Percentiles rank a stretch among this genome's conserved stretches.
Evolutionary conservation across 2,329 filamentous ascomycete species (phyloP).

Genomic region (Talaromyces sp.): DNA sequence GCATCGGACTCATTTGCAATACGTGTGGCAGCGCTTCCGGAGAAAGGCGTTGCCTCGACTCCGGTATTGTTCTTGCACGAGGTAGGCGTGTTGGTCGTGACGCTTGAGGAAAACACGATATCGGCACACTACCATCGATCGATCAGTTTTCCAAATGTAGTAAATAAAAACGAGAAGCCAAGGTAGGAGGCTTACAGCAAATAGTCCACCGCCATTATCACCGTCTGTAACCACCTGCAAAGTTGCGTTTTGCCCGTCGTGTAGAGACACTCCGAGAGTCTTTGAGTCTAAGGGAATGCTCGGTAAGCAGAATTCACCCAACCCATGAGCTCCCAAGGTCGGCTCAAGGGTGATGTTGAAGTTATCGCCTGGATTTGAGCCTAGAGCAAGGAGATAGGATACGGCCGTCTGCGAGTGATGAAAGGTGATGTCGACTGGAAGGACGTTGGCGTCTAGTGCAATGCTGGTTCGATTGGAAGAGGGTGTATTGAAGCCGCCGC

Average conservation of each 20-base stretch:
- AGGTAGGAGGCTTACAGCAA: constrained; percentile 50
- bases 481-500: constrained; percentile 45
- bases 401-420: constrained; percentile 50
- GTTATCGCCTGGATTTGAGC: constrained; percentile 50
- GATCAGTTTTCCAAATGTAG: background rate
- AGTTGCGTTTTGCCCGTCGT: constrained; percentile 60
- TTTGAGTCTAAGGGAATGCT: constrained; percentile 41
- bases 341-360: constrained; percentile 67
- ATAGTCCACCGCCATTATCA: constrained; percentile 57
- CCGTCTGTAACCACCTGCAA: constrained; percentile 67
- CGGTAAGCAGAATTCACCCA: constrained; percentile 64
- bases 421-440: constrained; percentile 49
- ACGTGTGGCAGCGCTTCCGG: constrained; percentile 29
- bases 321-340: constrained; percentile 55
- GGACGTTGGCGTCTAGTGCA: constrained; percentile 44
- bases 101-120: constrained; percentile 58
- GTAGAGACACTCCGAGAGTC: constrained; percentile 41
- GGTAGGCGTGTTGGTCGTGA: constrained; percentile 39
- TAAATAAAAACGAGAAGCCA: background rate
- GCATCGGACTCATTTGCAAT: constrained; percentile 44
- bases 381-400: constrained; percentile 52
- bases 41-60: constrained; percentile 45
- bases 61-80: constrained; percentile 58
- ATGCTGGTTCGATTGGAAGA: constrained; percentile 45
- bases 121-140: constrained; percentile 59